Percentiles rank a stretch among this genome's conserved stretches.
These are phyloP conservation scores for Solanum commersonii DNA, from an alignment of 257 asterid species.

Conservation along the genomic window DNA sequence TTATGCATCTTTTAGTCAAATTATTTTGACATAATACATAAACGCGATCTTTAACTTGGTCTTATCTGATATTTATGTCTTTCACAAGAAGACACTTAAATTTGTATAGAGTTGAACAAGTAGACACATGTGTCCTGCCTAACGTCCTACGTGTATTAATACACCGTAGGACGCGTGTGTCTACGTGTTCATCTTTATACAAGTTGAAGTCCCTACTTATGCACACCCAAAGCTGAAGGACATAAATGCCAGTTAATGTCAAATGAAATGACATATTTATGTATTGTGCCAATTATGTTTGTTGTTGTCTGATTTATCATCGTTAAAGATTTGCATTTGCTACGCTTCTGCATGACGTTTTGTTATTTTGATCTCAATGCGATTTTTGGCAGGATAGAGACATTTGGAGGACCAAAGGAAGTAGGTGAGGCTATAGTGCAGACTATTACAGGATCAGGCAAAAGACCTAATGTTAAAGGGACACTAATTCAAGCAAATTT, in stretches of 20 bases:
- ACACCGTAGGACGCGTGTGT: not conserved
- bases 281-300: not conserved
- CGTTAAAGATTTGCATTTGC: not conserved
- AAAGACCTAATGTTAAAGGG: slow-evolving; percentile 39
- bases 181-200: not conserved
- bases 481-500: slow-evolving; percentile 29
- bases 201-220: not conserved
- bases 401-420: slow-evolving; percentile 80
- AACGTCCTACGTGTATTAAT: too few relatives aligned
- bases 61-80: too few relatives aligned
- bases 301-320: not conserved
- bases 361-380: not conserved
- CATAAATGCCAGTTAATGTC: accelerated
- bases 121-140: not conserved
- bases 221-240: not conserved
- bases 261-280: not conserved
- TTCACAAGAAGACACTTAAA: accelerated
- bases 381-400: slow-evolving; percentile 46
- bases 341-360: not conserved
- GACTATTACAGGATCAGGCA: slow-evolving; percentile 38
- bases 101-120: not conserved
- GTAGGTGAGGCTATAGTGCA: slow-evolving; percentile 59
- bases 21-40: not conserved
- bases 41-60: too few relatives aligned
- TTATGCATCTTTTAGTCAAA: not conserved